Conservation (phyloP, 2,329 filamentous ascomycete species). For the Paecilomyces variotii region DNA sequence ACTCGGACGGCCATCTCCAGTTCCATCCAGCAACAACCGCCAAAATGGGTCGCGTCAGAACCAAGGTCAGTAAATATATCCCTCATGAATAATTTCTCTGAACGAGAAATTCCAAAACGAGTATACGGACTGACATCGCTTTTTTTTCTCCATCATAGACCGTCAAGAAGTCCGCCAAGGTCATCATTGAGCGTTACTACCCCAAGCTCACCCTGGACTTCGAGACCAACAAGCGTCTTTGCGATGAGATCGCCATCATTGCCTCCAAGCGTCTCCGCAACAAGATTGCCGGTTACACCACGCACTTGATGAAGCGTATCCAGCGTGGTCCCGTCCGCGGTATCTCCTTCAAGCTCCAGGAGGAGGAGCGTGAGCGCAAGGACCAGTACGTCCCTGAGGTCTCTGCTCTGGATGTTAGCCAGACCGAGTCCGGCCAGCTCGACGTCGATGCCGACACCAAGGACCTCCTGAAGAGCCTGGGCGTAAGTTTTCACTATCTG, state of each 20-base stretch:
- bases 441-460: conserved; percentile 97
- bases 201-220: conserved; percentile 98
- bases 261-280: conserved; percentile 98
- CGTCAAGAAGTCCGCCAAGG: conserved; percentile 88
- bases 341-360: conserved; percentile 99
- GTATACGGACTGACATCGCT: background rate
- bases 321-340: conserved; percentile 98
- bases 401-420: conserved; percentile 95
- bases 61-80: conserved; percentile 27
- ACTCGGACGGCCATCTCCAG: background rate
- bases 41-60: conserved; percentile 44
- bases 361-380: conserved; percentile 99
- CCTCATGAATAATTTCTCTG: background rate
- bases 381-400: conserved; percentile 99
- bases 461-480: conserved; percentile 96
- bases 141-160: conserved; percentile 36
- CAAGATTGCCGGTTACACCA: conserved; percentile 99
- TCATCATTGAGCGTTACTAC: conserved; percentile 99
- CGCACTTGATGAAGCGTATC: conserved; percentile 99
- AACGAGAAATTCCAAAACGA: background rate
- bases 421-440: conserved; percentile 86
- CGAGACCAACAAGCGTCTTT: conserved; percentile 99
- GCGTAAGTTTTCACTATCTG: conserved; percentile 59
- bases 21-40: conserved; percentile 23
- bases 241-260: conserved; percentile 99